Percentiles rank a stretch among this genome's conserved stretches.
phyloP scores from a whole-genome alignment of 2,329 filamentous ascomycete genomes.

The Hymenoscyphus repandus region DNA sequence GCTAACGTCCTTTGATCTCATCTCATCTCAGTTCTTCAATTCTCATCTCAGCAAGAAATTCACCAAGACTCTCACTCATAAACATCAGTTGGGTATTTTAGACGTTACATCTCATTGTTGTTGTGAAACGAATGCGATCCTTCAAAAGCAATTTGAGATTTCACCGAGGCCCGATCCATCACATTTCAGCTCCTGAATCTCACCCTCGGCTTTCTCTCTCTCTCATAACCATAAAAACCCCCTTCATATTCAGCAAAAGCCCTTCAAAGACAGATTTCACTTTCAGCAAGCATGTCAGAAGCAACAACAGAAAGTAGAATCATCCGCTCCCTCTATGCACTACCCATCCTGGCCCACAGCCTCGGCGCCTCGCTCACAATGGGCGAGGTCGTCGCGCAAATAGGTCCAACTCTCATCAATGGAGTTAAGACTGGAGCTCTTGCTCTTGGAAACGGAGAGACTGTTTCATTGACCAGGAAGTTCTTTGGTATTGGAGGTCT shows the following conservation, averaged over 20 bases:
- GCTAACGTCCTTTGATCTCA: too few relatives aligned
- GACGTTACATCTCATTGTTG: too few relatives aligned
- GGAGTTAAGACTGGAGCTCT: background rate
- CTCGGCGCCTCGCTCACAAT: slow-evolving; percentile 16
- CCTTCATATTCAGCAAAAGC: background rate
- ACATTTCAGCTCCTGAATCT: too few relatives aligned
- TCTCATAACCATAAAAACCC: background rate
- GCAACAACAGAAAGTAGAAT: slow-evolving; percentile 24
- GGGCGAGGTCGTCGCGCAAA: background rate
- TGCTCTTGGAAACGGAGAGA: background rate
- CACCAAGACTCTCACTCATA: too few relatives aligned
- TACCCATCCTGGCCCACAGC: slow-evolving; percentile 17
- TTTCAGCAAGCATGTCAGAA: slow-evolving; percentile 9
- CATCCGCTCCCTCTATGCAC: slow-evolving; percentile 20
- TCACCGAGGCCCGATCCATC: too few relatives aligned
- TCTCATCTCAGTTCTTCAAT: too few relatives aligned
- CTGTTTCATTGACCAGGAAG: slow-evolving; percentile 7
- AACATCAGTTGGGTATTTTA: too few relatives aligned
- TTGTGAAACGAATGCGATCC: too few relatives aligned
- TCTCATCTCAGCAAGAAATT: too few relatives aligned
- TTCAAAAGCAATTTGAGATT: too few relatives aligned
- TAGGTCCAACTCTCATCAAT: background rate
- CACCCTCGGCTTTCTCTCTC: too few relatives aligned
- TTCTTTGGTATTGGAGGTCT: slow-evolving; percentile 17
- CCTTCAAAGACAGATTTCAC: too few relatives aligned